These are phyloP conservation scores for Ceratocystis lukuohia DNA, from an alignment of 2,329 filamentous ascomycete species.

Conservation along the genomic window DNA sequence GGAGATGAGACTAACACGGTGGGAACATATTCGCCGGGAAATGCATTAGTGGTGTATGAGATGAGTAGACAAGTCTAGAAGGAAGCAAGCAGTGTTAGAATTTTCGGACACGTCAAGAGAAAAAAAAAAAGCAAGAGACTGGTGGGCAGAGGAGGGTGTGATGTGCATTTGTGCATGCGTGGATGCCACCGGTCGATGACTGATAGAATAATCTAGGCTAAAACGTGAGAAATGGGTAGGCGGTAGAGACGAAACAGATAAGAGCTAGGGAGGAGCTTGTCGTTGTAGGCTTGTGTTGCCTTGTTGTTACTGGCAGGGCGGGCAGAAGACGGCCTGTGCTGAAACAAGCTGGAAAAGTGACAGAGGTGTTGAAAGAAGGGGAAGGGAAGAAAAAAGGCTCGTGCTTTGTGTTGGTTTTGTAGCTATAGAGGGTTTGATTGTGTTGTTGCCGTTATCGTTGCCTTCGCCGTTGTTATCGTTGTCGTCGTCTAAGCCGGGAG, in stretches of 20 bases:
- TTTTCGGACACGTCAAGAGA: conserved; percentile 24
- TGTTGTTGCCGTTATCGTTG: background rate
- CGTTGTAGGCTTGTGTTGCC: too few relatives aligned
- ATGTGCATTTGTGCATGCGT: background rate
- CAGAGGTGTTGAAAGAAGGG: background rate
- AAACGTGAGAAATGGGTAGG: background rate
- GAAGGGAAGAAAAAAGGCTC: conserved; percentile 1
- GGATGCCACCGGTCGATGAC: background rate
- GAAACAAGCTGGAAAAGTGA: conserved; percentile 3
- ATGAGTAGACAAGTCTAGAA: conserved; percentile 91
- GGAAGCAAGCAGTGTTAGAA: conserved; percentile 7
- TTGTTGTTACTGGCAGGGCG: background rate
- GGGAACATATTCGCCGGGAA: conserved; percentile 99
- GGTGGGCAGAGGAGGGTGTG: background rate
- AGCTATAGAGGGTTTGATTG: background rate
- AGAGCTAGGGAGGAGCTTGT: background rate
- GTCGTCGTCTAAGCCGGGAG: background rate
- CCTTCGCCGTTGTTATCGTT: background rate
- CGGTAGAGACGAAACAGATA: background rate
- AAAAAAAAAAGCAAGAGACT: background rate
- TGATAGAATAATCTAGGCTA: background rate
- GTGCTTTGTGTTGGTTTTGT: conserved; percentile 13
- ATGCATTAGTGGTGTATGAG: conserved; percentile 98
- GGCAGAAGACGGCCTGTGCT: conserved; percentile 11
- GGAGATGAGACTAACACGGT: conserved; percentile 58